Conservation (phyloP, 768 basidiomycete genomes). For the Lactifluus echinatus region DNA sequence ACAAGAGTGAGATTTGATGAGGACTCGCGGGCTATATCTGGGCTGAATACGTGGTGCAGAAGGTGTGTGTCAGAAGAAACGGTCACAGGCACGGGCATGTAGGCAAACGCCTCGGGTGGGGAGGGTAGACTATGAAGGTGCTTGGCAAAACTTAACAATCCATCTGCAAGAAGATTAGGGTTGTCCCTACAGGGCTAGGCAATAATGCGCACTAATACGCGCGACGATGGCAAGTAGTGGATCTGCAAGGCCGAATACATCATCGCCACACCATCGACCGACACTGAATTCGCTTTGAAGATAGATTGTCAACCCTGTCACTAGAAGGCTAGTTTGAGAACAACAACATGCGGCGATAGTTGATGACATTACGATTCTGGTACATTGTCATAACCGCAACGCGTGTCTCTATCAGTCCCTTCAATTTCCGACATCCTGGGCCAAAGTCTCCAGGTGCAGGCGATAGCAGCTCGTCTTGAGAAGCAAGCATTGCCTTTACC, state of each 20-base stretch:
- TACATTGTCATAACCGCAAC: slow-evolving; percentile 22
- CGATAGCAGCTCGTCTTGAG: slow-evolving; percentile 29
- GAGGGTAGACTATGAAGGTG: slow-evolving; percentile 22
- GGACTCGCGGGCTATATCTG: slow-evolving; percentile 25
- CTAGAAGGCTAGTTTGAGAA: slow-evolving; percentile 22
- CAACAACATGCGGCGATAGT: background rate
- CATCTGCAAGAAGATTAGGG: slow-evolving; percentile 23
- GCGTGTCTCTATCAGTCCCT: slow-evolving; percentile 22
- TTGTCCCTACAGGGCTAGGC: background rate
- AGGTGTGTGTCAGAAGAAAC: slow-evolving; percentile 31
- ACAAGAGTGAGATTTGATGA: slow-evolving; percentile 26
- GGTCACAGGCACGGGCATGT: slow-evolving; percentile 3
- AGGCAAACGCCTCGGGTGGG: slow-evolving; percentile 15
- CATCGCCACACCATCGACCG: slow-evolving; percentile 39
- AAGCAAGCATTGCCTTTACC: slow-evolving; percentile 25
- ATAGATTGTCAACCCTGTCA: slow-evolving; percentile 28
- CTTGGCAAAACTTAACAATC: slow-evolving; percentile 30
- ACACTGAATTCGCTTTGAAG: slow-evolving; percentile 36
- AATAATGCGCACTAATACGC: slow-evolving; percentile 28
- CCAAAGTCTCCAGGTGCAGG: slow-evolving; percentile 21
- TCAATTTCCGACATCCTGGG: slow-evolving; percentile 20
- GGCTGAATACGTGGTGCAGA: slow-evolving; percentile 28
- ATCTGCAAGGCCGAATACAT: slow-evolving; percentile 29
- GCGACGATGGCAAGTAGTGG: slow-evolving; percentile 30
- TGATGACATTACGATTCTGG: slow-evolving; percentile 24